Evolutionary conservation across 176 grass and related monocot genomes (phyloP).

Genomic region (maize (Zea mays)): Zm-B73-REFERENCE-NAM-5.0 NC_050096.1:207532501-207533000

Average conservation of each 20-base stretch:
- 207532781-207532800: background rate
- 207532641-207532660: background rate
- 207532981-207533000: slow-evolving; percentile 8
- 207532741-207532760: slow-evolving; percentile 7
- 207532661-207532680: background rate
- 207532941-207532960: slow-evolving; percentile 81
- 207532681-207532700: background rate
- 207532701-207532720: background rate
- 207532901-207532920: slow-evolving; percentile 67
- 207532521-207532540: background rate
- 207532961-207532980: slow-evolving; percentile 49
- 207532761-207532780: background rate
- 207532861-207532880: background rate
- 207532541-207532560: slow-evolving; percentile 11
- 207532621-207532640: background rate
- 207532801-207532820: slow-evolving; percentile 20
- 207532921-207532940: slow-evolving; percentile 94
- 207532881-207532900: slow-evolving; percentile 10
- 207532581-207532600: slow-evolving; percentile 14
- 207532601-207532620: background rate
- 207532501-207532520: background rate
- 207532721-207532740: background rate
- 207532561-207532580: background rate
- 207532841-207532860: background rate
- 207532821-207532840: slow-evolving; percentile 26